Percentiles rank a stretch among this genome's conserved stretches.
These are phyloP conservation scores for Yamadazyma aaseri DNA, from an alignment of 1,139 yeast species.

Conservation along the genomic window DNA sequence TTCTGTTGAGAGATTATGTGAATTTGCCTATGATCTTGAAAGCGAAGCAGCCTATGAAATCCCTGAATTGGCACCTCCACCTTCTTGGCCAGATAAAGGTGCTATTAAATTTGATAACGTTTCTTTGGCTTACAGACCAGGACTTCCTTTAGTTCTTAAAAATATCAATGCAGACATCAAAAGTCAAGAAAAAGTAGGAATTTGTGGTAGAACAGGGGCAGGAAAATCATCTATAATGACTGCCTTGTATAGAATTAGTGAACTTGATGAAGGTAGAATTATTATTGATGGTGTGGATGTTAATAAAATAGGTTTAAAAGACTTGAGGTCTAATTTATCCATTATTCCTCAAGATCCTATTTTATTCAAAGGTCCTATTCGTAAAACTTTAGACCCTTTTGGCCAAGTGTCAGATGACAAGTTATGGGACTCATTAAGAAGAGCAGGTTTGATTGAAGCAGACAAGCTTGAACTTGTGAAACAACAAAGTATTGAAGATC, in stretches of 20 bases:
- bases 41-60: slow-evolving; percentile 46
- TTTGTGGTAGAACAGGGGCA: slow-evolving; percentile 82
- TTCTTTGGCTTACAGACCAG: slow-evolving; percentile 70
- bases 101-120: slow-evolving; percentile 57
- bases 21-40: slow-evolving; percentile 55
- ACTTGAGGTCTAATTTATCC: slow-evolving; percentile 71
- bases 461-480: slow-evolving; percentile 19
- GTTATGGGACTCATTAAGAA: slow-evolving; percentile 33
- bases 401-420: slow-evolving; percentile 28
- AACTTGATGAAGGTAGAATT: slow-evolving; percentile 51
- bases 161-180: slow-evolving; percentile 45
- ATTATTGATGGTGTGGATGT: slow-evolving; percentile 60
- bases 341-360: slow-evolving; percentile 96
- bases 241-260: slow-evolving; percentile 62
- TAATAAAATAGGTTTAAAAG: slow-evolving; percentile 66
- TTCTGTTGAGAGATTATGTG: slow-evolving; percentile 75
- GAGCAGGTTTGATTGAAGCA: slow-evolving; percentile 27
- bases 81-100: slow-evolving; percentile 46
- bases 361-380: slow-evolving; percentile 75
- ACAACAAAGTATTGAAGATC: slow-evolving; percentile 21
- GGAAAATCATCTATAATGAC: slow-evolving; percentile 73
- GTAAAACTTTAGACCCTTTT: slow-evolving; percentile 76
- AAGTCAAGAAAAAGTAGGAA: slow-evolving; percentile 66
- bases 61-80: slow-evolving; percentile 55
- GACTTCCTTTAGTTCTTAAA: slow-evolving; percentile 71